Evolutionary conservation across 768 basidiomycete species (phyloP).

Genomic region (Panaeolus cyanescens): DNA sequence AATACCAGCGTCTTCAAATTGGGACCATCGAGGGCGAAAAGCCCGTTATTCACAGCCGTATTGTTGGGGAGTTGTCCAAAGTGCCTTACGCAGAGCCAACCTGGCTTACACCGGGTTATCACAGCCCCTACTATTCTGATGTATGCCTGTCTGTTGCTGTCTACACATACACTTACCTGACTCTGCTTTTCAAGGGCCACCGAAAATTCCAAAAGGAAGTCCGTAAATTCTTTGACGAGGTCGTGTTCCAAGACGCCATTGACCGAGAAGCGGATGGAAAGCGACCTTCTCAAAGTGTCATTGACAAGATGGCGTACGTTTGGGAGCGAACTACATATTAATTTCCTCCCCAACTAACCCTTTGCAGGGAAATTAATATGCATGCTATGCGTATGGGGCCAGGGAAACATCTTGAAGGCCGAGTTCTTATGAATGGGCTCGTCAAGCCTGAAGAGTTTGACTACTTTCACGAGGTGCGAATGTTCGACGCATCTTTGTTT

Average conservation of each 20-base stretch:
- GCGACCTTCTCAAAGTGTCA: constrained; percentile 73
- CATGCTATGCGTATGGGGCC: constrained; percentile 96
- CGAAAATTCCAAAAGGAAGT: constrained; percentile 58
- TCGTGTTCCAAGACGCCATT: constrained; percentile 52
- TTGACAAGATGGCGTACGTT: constrained; percentile 86
- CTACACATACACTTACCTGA: not conserved
- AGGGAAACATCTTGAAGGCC: constrained; percentile 87
- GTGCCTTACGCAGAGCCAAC: constrained; percentile 91
- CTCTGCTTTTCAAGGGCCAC: constrained; percentile 45
- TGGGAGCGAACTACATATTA: not conserved
- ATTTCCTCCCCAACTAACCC: constrained; percentile 37
- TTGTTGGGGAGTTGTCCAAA: constrained; percentile 60
- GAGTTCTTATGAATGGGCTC: constrained; percentile 76
- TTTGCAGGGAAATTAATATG: constrained; percentile 64
- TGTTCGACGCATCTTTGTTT: not conserved
- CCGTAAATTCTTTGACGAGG: constrained; percentile 73
- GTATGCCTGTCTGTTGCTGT: constrained; percentile 34
- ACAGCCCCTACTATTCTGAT: constrained; percentile 75
- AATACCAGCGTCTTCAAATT: constrained; percentile 72
- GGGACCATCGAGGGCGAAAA: constrained; percentile 71
- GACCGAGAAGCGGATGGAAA: constrained; percentile 85
- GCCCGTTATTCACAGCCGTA: constrained; percentile 48
- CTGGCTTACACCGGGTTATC: constrained; percentile 72
- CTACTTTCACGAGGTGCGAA: constrained; percentile 81
- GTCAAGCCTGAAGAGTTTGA: constrained; percentile 88